Conservation (phyloP, 768 basidiomycete genomes). For the Podaxis rugospora region DNA sequence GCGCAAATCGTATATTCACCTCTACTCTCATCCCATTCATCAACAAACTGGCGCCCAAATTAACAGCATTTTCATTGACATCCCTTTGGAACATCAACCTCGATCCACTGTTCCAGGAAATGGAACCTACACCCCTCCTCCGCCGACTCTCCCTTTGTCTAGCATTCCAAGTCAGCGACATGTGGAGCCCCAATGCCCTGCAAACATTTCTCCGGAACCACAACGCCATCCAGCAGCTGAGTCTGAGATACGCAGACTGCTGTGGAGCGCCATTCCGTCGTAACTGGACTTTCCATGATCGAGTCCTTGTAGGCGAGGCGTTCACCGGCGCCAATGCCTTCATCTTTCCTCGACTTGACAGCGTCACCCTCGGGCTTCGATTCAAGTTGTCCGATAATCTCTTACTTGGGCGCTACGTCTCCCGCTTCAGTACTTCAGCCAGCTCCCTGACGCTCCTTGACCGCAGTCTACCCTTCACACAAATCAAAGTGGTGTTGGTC, state of each 20-base stretch:
- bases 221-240: not conserved
- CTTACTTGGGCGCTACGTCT: not conserved
- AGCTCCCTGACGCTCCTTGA: not conserved
- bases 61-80: conserved; percentile 1
- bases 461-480: not conserved
- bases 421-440: not conserved
- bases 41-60: not conserved
- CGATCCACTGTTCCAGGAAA: not conserved
- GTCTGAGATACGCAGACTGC: conserved; percentile 1
- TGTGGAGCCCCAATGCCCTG: not conserved
- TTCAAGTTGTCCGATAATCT: not conserved
- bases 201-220: conserved; percentile 3
- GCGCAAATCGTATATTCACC: not conserved
- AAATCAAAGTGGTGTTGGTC: not conserved
- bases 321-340: not conserved
- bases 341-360: not conserved
- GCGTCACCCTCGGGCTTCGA: not conserved
- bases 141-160: not conserved
- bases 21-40: not conserved
- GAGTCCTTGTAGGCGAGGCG: not conserved
- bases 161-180: not conserved
- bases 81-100: not conserved
- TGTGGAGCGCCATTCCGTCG: not conserved
- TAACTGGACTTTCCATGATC: not conserved
- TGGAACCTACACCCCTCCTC: conserved; percentile 1